Evolutionary conservation across 1,139 yeast genomes (phyloP).

Genomic region (Geotrichum candidum): DNA sequence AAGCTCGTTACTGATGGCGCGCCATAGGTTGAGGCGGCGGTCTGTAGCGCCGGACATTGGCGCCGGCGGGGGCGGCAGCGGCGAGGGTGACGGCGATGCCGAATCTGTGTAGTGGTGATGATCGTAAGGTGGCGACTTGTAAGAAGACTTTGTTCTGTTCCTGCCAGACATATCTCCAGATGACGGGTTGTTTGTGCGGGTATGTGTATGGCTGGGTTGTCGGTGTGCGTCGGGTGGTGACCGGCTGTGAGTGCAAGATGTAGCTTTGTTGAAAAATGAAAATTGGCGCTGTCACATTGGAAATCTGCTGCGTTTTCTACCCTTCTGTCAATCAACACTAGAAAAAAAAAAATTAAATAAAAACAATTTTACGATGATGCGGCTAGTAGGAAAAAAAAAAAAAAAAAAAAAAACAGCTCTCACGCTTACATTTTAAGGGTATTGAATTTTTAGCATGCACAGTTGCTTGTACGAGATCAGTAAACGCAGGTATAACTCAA

Average conservation of each 20-base stretch:
- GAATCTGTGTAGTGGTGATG: constrained; percentile 5
- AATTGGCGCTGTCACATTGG: neutral
- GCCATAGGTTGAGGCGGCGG: constrained; percentile 16
- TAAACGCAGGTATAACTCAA: no score
- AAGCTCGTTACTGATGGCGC: constrained; percentile 19
- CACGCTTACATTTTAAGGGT: no score
- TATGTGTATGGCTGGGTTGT: neutral
- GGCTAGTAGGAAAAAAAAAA: no score
- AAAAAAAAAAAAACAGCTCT: no score
- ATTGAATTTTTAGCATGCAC: no score
- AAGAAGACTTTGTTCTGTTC: constrained; percentile 7
- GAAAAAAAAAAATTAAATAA: neutral
- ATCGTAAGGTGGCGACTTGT: constrained; percentile 10
- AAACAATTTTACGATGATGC: no score
- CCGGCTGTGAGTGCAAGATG: neutral
- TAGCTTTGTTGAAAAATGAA: neutral
- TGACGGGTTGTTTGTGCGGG: neutral
- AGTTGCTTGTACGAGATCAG: no score
- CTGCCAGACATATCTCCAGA: constrained; percentile 7
- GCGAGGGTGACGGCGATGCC: constrained; percentile 1
- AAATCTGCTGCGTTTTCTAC: neutral
- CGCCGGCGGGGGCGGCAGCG: constrained; percentile 11
- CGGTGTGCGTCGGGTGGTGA: neutral
- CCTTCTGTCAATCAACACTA: neutral
- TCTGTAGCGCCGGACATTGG: neutral